phyloP scores from a whole-genome alignment of 1,139 yeast genomes.

The Lipomyces yarrowii region DNA sequence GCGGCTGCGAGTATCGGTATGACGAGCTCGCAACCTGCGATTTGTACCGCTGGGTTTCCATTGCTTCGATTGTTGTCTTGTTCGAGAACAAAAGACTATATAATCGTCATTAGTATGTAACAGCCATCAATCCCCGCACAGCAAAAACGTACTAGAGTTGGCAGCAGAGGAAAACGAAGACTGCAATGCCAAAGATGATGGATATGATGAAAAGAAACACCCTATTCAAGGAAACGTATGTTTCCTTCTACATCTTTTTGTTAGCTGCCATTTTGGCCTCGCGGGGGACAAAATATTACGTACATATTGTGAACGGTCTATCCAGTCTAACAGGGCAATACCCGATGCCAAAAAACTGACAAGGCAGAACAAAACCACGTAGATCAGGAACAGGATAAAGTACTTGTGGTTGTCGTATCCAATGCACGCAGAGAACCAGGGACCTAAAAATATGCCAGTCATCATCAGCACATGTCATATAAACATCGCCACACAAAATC shows the following conservation, averaged over 20 bases:
- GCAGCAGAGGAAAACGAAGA: conserved; percentile 60
- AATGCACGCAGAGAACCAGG: conserved; percentile 92
- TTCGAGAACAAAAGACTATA: conserved; percentile 54
- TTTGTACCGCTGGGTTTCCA: conserved; percentile 59
- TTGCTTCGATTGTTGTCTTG: conserved; percentile 79
- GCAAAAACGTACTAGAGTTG: conserved; percentile 49
- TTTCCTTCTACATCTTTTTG: conserved; percentile 33
- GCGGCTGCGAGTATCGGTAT: conserved; percentile 47
- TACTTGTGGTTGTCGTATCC: conserved; percentile 80
- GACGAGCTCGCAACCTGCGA: conserved; percentile 47
- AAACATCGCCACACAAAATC: conserved; percentile 49
- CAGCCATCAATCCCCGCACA: background rate
- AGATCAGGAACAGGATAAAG: conserved; percentile 72
- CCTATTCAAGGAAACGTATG: conserved; percentile 59
- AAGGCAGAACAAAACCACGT: conserved; percentile 55
- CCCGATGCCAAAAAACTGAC: conserved; percentile 49
- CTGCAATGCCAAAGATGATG: conserved; percentile 63
- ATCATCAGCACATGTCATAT: conserved; percentile 47
- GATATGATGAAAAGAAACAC: conserved; percentile 63
- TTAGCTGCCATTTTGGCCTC: background rate
- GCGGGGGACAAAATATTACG: background rate
- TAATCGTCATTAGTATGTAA: background rate
- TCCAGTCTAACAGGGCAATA: conserved; percentile 53
- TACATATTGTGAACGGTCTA: conserved; percentile 44
- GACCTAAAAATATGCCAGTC: conserved; percentile 59